phyloP scores from a whole-genome alignment of 257 asterid genomes.

The Avicennia marina region DNA sequence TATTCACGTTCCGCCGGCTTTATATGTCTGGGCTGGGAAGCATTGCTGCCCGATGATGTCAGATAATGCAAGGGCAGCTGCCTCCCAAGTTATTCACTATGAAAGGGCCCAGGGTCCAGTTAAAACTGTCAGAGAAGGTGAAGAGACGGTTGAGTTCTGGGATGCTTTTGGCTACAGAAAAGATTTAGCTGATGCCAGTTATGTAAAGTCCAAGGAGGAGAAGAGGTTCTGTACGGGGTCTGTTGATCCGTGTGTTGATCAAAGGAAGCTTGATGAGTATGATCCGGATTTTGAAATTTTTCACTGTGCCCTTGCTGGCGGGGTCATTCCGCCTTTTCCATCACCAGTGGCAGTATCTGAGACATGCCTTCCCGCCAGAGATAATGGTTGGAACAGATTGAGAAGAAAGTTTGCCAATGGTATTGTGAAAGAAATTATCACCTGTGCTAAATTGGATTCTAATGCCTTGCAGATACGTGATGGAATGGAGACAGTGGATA shows the following conservation, averaged over 20 bases:
- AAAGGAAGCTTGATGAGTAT: constrained; percentile 51
- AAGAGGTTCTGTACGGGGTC: constrained; percentile 15
- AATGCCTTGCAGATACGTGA: constrained; percentile 17
- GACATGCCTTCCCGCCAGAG: constrained; percentile 63
- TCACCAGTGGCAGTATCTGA: constrained; percentile 50
- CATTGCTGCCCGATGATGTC: constrained; percentile 54
- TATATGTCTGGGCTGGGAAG: constrained; percentile 81
- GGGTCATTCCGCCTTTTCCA: constrained; percentile 73
- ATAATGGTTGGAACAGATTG: constrained; percentile 69
- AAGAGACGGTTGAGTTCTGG: constrained; percentile 80
- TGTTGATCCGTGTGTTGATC: constrained; percentile 5
- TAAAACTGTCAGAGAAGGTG: constrained; percentile 51
- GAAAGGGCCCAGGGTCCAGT: constrained; percentile 70
- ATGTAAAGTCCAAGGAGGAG: constrained; percentile 18
- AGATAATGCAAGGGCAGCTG: constrained; percentile 69
- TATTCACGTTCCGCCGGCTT: constrained; percentile 65
- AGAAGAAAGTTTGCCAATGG: constrained; percentile 48
- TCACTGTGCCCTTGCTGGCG: constrained; percentile 62
- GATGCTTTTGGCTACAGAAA: constrained; percentile 52
- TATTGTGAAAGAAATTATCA: constrained; percentile 39
- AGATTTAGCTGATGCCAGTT: constrained; percentile 27
- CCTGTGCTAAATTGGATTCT: constrained; percentile 37
- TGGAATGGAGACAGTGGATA: constrained; percentile 21
- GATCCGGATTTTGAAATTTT: constrained; percentile 76
- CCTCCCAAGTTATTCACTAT: constrained; percentile 70